Evolutionary conservation across 2,329 filamentous ascomycete genomes (phyloP).

Genomic region (Stemphylium lycopersici): DNA sequence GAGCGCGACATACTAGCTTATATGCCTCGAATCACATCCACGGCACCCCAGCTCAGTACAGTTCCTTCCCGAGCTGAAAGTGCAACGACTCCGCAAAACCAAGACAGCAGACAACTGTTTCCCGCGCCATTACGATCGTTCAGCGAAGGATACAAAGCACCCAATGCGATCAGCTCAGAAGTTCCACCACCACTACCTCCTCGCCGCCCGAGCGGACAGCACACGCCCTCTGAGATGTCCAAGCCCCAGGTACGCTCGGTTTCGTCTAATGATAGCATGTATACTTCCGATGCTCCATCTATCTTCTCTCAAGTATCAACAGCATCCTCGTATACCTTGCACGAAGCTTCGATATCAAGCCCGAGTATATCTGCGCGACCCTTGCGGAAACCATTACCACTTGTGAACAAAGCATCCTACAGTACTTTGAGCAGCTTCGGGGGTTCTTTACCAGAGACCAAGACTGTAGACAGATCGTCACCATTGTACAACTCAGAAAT

Average conservation of each 20-base stretch:
- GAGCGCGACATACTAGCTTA: slow-evolving; percentile 24
- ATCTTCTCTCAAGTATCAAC: slow-evolving; percentile 22
- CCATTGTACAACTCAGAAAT: slow-evolving; percentile 24
- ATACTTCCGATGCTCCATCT: slow-evolving; percentile 10
- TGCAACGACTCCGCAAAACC: neutral
- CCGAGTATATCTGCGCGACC: slow-evolving; percentile 4
- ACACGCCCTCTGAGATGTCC: neutral
- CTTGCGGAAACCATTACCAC: slow-evolving; percentile 19
- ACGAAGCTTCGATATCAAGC: slow-evolving; percentile 7
- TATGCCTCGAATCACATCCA: slow-evolving; percentile 22
- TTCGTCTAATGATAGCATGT: slow-evolving; percentile 18
- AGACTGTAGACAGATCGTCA: neutral
- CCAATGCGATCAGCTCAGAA: neutral
- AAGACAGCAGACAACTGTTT: neutral
- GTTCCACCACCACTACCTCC: slow-evolving; percentile 25
- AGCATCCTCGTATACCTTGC: slow-evolving; percentile 23
- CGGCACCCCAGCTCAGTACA: slow-evolving; percentile 2
- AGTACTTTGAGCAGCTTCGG: slow-evolving; percentile 9
- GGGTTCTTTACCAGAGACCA: neutral
- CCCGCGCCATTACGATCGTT: slow-evolving; percentile 13
- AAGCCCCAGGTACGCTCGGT: slow-evolving; percentile 10
- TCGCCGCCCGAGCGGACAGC: slow-evolving; percentile 24
- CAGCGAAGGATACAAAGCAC: slow-evolving; percentile 14
- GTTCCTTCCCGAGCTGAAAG: slow-evolving; percentile 1
- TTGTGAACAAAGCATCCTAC: slow-evolving; percentile 18